These are phyloP conservation scores for Yamadazyma dendronema DNA, from an alignment of 1,139 yeast species.

Conservation along the genomic window DNA sequence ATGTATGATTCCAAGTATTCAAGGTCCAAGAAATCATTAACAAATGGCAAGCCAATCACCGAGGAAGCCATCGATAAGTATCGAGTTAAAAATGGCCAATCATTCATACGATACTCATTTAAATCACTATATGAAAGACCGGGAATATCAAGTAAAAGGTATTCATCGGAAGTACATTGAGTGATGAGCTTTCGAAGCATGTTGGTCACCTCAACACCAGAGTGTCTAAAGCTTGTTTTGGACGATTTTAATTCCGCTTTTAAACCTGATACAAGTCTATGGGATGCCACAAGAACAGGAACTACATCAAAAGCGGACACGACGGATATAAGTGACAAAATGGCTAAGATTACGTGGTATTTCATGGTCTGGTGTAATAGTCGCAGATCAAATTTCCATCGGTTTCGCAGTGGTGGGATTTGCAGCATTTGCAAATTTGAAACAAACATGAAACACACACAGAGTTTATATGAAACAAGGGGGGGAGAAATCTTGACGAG, in stretches of 20 bases:
- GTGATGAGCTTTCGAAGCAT: constrained; percentile 51
- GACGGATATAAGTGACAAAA: neutral
- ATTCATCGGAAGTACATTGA: constrained; percentile 69
- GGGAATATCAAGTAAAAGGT: constrained; percentile 67
- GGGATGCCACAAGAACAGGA: constrained; percentile 44
- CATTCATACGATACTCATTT: constrained; percentile 30
- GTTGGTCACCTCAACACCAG: constrained; percentile 30
- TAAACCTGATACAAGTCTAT: constrained; percentile 36
- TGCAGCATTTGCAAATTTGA: too few relatives aligned
- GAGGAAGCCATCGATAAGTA: constrained; percentile 63
- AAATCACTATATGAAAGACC: constrained; percentile 64
- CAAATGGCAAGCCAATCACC: constrained; percentile 58
- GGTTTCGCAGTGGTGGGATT: too few relatives aligned
- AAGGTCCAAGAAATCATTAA: constrained; percentile 45
- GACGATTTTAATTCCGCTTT: constrained; percentile 20
- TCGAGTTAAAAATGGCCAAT: constrained; percentile 55
- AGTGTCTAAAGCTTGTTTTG: constrained; percentile 21
- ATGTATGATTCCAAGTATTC: constrained; percentile 44
- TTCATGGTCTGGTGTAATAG: neutral
- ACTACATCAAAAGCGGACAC: constrained; percentile 11
- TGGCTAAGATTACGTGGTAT: neutral
- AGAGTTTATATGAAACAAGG: too few relatives aligned
- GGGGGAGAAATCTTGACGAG: too few relatives aligned
- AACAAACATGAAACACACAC: too few relatives aligned
- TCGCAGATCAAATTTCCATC: neutral